A percentile compares a stretch with the other conserved stretches of the same genome.
These are phyloP conservation scores for Colletotrichum neosansevieriae DNA, from an alignment of 2,329 filamentous ascomycete genomes.

Conservation along the genomic window DNA sequence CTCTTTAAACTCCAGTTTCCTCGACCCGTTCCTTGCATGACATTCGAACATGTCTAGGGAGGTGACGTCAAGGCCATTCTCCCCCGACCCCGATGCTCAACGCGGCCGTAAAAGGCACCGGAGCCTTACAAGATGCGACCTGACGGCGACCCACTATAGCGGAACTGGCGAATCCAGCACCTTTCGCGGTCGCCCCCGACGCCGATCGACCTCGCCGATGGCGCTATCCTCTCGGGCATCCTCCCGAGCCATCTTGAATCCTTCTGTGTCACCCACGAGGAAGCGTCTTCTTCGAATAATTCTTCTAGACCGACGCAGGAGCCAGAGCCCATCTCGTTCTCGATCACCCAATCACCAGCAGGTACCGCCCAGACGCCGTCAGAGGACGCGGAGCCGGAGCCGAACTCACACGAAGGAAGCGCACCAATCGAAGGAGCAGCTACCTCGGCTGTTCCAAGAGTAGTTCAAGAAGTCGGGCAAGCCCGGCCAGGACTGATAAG, in stretches of 20 bases:
- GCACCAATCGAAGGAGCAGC: conserved; percentile 24
- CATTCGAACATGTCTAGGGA: conserved; percentile 22
- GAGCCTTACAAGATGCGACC: conserved; percentile 50
- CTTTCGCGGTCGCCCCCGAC: conserved; percentile 55
- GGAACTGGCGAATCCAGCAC: conserved; percentile 58
- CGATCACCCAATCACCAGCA: conserved; percentile 51
- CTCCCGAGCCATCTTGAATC: conserved; percentile 48
- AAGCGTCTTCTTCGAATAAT: conserved; percentile 56
- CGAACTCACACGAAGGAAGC: conserved; percentile 42
- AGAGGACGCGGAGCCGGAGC: conserved; percentile 55
- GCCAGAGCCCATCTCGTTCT: conserved; percentile 58
- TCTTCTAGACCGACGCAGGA: conserved; percentile 56
- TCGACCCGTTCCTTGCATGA: not conserved
- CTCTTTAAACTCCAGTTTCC: not conserved
- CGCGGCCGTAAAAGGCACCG: conserved; percentile 57
- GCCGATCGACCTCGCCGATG: conserved; percentile 54
- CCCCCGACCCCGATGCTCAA: conserved; percentile 36
- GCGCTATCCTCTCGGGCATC: conserved; percentile 47
- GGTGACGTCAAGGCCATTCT: conserved; percentile 24
- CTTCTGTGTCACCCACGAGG: conserved; percentile 54
- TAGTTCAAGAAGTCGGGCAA: conserved; percentile 25
- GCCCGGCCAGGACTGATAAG: conserved; percentile 16
- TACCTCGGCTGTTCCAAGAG: conserved; percentile 28
- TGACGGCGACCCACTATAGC: conserved; percentile 50
- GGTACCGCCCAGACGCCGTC: conserved; percentile 49